Percentiles rank a stretch among this genome's conserved stretches.
Evolutionary conservation across 176 grass and related monocot species (phyloP).

Genomic region (Tillandsia leiboldiana): DNA sequence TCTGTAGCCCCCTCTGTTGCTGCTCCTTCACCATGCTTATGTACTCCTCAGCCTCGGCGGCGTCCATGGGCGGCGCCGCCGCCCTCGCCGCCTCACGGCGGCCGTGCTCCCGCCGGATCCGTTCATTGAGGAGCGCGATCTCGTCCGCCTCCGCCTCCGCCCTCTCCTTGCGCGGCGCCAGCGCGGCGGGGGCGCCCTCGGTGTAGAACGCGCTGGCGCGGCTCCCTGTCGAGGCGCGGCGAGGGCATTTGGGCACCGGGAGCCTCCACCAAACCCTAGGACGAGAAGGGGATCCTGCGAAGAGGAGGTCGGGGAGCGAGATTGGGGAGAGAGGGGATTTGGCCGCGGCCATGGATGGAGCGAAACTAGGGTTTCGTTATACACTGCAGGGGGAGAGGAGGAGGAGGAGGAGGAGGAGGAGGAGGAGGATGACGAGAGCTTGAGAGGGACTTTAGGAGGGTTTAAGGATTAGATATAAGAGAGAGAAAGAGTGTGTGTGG

Average conservation of each 20-base stretch:
- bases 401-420: background rate
- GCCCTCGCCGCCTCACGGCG: slow-evolving; percentile 17
- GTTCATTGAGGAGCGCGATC: slow-evolving; percentile 56
- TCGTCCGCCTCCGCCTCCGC: slow-evolving; percentile 33
- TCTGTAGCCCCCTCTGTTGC: slow-evolving; percentile 15
- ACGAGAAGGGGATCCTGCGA: slow-evolving; percentile 2
- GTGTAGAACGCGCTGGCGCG: slow-evolving; percentile 27
- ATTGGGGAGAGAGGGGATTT: background rate
- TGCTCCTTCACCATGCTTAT: slow-evolving; percentile 30
- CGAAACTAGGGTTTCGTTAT: background rate
- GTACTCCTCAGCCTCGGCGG: slow-evolving; percentile 58
- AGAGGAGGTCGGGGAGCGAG: background rate
- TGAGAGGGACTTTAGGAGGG: slow-evolving; percentile 17
- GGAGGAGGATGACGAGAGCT: background rate
- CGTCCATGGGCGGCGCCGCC: slow-evolving; percentile 20
- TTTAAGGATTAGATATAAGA: slow-evolving; percentile 30
- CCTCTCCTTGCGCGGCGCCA: slow-evolving; percentile 9
- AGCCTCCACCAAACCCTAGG: background rate
- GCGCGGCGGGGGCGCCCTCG: background rate
- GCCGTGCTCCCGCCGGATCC: slow-evolving; percentile 45
- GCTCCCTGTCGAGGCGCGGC: background rate
- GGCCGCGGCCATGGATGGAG: slow-evolving; percentile 16
- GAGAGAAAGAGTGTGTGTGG: background rate
- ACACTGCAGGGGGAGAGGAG: background rate
- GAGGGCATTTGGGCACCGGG: slow-evolving; percentile 9